A percentile compares a stretch with the other conserved stretches of the same genome.
These are phyloP conservation scores for Rehmannia glutinosa DNA, from an alignment of 257 asterid genomes.

Conservation along the genomic window DNA sequence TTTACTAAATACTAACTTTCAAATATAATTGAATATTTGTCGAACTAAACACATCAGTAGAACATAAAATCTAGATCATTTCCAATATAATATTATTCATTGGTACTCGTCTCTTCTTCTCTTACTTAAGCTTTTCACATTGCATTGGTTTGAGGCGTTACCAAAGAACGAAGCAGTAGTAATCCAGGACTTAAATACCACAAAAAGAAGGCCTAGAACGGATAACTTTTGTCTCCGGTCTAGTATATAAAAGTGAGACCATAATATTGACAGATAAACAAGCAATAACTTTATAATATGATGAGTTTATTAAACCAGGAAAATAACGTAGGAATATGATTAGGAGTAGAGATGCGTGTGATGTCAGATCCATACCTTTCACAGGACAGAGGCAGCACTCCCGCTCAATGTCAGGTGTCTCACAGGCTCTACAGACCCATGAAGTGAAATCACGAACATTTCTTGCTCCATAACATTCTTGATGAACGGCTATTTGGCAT, in stretches of 20 bases:
- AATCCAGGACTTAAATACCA: no score
- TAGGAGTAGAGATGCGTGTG: conserved; percentile 1
- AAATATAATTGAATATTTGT: neutral
- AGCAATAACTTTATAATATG: neutral
- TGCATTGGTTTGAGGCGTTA: no score
- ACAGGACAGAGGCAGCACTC: conserved; percentile 99
- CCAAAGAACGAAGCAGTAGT: no score
- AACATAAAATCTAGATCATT: no score
- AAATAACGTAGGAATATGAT: neutral
- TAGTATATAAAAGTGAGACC: neutral
- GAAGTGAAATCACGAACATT: conserved; percentile 90
- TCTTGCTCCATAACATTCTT: conserved; percentile 99
- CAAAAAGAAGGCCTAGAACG: no score
- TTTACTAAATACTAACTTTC: neutral
- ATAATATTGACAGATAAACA: no score
- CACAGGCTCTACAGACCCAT: conserved; percentile 98
- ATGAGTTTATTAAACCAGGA: conserved; percentile 2
- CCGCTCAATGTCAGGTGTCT: conserved; percentile 92
- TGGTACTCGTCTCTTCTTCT: no score
- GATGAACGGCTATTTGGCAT: conserved; percentile 99
- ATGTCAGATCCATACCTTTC: conserved; percentile 55
- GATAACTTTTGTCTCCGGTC: no score
- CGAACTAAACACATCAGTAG: conserved; percentile 3
- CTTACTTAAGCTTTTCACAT: no score
- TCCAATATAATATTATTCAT: no score